Conservation (phyloP, 495 filamentous ascomycete genomes). For the Jackrogersella minutella region DNA sequence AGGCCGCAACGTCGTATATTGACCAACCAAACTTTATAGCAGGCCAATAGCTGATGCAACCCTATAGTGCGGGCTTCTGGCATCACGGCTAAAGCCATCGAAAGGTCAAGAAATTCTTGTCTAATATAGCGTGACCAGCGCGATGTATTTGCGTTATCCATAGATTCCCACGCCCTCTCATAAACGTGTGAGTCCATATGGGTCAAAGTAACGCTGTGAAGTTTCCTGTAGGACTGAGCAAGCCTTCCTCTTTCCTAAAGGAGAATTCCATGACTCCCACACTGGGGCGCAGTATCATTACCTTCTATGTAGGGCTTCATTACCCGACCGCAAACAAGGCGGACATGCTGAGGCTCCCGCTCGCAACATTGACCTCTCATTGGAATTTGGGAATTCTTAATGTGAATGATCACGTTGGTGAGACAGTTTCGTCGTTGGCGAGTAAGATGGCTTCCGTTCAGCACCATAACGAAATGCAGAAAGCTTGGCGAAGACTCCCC, state of each 20-base stretch:
- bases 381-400: neutral
- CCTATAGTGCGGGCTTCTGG: constrained; percentile 34
- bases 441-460: too few species aligned
- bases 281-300: neutral
- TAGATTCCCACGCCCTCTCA: neutral
- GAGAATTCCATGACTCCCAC: constrained; percentile 7
- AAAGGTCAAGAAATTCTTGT: neutral
- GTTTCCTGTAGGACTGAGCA: constrained; percentile 5
- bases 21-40: constrained; percentile 30
- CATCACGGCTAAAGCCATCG: constrained; percentile 32
- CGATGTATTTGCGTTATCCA: constrained; percentile 2
- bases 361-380: neutral
- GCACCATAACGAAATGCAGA: neutral
- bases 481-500: neutral
- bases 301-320: neutral
- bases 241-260: constrained; percentile 23
- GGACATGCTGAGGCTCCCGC: neutral
- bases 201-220: neutral
- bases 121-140: constrained; percentile 14
- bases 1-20: constrained; percentile 28
- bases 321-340: neutral
- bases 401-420: neutral
- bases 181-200: constrained; percentile 2
- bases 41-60: constrained; percentile 25
- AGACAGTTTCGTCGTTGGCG: too few species aligned